Percentiles rank a stretch among this genome's conserved stretches.
Conservation (phyloP, 2,329 filamentous ascomycete species). For the Pseudogymnoascus verrucosus region DNA sequence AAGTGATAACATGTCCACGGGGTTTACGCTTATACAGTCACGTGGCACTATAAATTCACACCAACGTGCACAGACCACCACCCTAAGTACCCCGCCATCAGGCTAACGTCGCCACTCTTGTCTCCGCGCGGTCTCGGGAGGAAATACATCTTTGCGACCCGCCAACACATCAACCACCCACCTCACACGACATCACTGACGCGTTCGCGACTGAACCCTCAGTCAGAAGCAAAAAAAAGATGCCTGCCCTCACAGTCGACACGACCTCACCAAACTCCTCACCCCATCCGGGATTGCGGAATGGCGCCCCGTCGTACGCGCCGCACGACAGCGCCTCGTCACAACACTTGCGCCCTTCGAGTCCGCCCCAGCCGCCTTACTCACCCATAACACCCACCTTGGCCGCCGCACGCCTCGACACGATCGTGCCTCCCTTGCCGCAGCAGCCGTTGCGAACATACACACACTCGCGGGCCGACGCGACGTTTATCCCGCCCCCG, state of each 20-base stretch:
- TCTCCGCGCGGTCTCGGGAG: slow-evolving; percentile 1
- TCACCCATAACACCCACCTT: slow-evolving; percentile 27
- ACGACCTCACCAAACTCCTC: slow-evolving; percentile 14
- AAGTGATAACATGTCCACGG: slow-evolving; percentile 1
- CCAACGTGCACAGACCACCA: neutral
- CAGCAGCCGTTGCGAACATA: slow-evolving; percentile 27
- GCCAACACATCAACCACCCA: neutral
- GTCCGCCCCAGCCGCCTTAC: slow-evolving; percentile 23
- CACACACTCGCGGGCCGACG: slow-evolving; percentile 39
- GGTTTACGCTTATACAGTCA: neutral
- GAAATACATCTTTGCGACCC: slow-evolving; percentile 6
- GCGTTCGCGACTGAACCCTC: neutral
- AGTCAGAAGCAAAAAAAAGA: slow-evolving; percentile 10
- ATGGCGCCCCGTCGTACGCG: slow-evolving; percentile 8
- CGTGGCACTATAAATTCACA: neutral
- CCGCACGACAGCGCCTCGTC: slow-evolving; percentile 3
- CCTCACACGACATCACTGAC: slow-evolving; percentile 2
- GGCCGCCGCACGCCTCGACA: slow-evolving; percentile 16
- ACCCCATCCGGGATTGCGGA: neutral
- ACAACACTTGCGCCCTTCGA: slow-evolving; percentile 19
- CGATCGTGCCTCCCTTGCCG: neutral
- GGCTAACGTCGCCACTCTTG: neutral
- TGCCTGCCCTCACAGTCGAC: slow-evolving; percentile 22
- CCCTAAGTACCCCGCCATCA: slow-evolving; percentile 7
- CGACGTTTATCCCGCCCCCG: slow-evolving; percentile 37